Evolutionary conservation across 768 basidiomycete genomes (phyloP).

Genomic region (Agrocybe chaxingu): DNA sequence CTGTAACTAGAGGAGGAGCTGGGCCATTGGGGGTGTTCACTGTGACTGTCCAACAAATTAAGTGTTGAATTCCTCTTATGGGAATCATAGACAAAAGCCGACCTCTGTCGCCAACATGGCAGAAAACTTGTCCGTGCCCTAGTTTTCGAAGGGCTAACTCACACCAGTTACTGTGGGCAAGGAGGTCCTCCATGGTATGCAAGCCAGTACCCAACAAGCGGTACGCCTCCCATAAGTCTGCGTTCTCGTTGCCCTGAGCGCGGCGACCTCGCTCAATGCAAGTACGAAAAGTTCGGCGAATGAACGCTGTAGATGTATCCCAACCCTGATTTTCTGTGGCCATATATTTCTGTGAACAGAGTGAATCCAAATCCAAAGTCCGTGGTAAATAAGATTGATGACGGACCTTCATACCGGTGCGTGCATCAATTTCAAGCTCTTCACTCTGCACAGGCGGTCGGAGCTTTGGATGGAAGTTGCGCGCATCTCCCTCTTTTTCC

Average conservation of each 20-base stretch:
- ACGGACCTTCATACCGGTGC: slow-evolving; percentile 74
- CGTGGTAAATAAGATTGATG: background rate
- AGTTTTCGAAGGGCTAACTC: slow-evolving; percentile 69
- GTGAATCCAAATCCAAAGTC: background rate
- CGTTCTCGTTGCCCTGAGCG: slow-evolving; percentile 47
- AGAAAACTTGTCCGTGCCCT: slow-evolving; percentile 71
- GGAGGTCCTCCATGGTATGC: slow-evolving; percentile 70
- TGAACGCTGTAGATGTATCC: slow-evolving; percentile 72
- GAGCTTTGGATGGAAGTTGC: slow-evolving; percentile 66
- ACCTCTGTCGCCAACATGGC: slow-evolving; percentile 72
- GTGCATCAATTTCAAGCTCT: slow-evolving; percentile 74
- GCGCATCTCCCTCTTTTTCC: slow-evolving; percentile 67
- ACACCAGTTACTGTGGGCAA: slow-evolving; percentile 80
- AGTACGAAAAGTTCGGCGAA: slow-evolving; percentile 54
- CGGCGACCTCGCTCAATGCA: slow-evolving; percentile 71
- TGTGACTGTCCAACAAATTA: slow-evolving; percentile 26
- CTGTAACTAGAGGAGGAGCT: slow-evolving; percentile 64
- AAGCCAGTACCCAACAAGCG: slow-evolving; percentile 66
- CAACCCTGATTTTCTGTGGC: slow-evolving; percentile 64
- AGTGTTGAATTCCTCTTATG: background rate
- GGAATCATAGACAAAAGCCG: background rate
- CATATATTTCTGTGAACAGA: slow-evolving; percentile 62
- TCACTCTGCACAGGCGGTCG: slow-evolving; percentile 69
- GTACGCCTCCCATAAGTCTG: slow-evolving; percentile 65
- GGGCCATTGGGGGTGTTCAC: slow-evolving; percentile 53